Base-by-base conservation (phyloP, 2,329 filamentous ascomycete genomes). In the Sarocladium strictum region DNA sequence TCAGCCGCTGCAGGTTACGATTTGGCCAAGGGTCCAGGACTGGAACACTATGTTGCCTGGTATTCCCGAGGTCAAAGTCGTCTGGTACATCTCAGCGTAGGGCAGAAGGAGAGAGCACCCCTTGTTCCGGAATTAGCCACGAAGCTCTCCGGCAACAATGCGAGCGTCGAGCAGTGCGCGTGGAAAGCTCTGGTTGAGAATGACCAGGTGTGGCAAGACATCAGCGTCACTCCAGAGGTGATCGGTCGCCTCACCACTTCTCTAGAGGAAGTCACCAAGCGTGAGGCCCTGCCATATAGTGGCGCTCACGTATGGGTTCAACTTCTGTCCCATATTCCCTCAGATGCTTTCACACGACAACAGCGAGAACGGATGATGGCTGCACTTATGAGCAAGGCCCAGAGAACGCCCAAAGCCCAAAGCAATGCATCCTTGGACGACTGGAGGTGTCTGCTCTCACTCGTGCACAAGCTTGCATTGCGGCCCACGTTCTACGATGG, bases 401-500 rank as follows among this genome's bases (percentile, higher is more conserved):
- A 11, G 23, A 26, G 9, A 21, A n/a, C 14, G 3, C n/a, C n/a
- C 61, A 1, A 64, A 63, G 26, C 58, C 61, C 21, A 51, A 67
- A 2, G 57, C 65, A 3, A 32, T 32, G 27, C 47, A 21, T 6
- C 19, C 17, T 32, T 65, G 2, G 59, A 65, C 10, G 59, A 63
- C 10, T 73, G 70, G 67, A 70, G 67, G 51, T 56, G 67, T 10
- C 60, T 76, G 4, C 64, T 82, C 6, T 69, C 72, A 19, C 60
- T 83, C 49, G 71, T 75, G 58, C 63, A 72, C 2, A 81, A 77
- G 60, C 64, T 81, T 23, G 78, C 80, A 72, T 63, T 65, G 4
- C 70, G 72, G n/a, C 72, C 78, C 0, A 79, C 76, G 0, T 79
- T 79, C 55, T 78, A 81, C 58, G 67, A 76, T 58, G 68, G 64